Evolutionary conservation across 139 green algal genomes (phyloP).

Genomic region (Chlorella ohadii): DNA sequence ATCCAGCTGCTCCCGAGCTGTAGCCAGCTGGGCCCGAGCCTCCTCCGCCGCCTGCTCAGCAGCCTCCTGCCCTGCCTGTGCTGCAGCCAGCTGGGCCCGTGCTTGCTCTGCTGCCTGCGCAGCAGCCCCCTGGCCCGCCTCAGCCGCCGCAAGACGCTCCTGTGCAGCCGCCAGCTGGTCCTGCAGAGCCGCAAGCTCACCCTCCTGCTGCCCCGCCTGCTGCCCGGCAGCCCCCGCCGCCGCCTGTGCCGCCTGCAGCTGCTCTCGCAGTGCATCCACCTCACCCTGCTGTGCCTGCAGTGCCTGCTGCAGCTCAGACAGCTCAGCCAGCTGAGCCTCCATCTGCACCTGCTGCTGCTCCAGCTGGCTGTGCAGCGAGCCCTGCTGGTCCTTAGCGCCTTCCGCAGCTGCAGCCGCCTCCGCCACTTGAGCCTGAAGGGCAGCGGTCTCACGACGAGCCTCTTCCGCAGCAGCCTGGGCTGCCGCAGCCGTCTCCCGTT

Average conservation of each 20-base stretch:
- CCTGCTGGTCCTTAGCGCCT: background rate
- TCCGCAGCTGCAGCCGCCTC: background rate
- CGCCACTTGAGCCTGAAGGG: background rate
- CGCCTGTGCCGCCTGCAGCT: conserved; percentile 1
- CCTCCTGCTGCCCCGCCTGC: background rate
- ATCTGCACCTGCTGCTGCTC: conserved; percentile 8
- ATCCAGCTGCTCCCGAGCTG: background rate
- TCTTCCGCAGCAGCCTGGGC: background rate
- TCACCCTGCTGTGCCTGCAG: background rate
- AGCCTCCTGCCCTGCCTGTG: background rate
- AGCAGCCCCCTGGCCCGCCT: background rate
- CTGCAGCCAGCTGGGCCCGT: background rate
- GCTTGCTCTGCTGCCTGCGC: background rate
- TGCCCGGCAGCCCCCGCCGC: background rate
- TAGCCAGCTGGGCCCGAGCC: background rate
- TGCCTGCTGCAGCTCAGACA: background rate
- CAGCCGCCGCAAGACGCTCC: background rate
- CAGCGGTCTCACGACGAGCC: background rate
- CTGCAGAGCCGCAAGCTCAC: background rate
- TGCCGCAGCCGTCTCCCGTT: background rate
- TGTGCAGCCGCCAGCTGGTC: background rate
- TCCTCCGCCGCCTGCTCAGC: background rate
- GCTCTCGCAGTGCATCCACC: background rate
- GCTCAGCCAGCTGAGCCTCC: background rate
- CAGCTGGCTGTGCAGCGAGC: background rate